Evolutionary conservation across 805 yeast genomes (phyloP), one percentile per base, ranked within the genome.

Genomic region (Ogataea sp.): DNA sequence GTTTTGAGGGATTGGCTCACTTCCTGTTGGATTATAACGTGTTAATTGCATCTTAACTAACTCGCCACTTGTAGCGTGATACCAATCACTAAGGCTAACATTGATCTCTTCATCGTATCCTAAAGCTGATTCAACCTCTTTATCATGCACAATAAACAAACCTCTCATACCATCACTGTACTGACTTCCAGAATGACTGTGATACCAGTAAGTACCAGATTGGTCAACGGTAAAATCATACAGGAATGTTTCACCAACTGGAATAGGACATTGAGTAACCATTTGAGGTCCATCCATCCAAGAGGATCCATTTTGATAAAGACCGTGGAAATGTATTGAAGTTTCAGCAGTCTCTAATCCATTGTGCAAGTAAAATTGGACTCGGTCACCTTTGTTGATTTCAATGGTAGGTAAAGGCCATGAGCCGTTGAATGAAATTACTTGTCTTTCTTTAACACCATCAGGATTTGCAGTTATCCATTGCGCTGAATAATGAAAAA

Each of bases 181-280:
- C 53, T 83, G 93, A 13, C 83, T 64, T 0, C 86, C 88, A 29
- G 79, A 68, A 51, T 83, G 94, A 5, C 87, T 78, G 56, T 83
- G 94, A 58, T 83, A 83, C 94, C 94, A 83, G 60, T 68, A 83
- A n/a, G 86, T 72, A 37, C 94, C 94, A 3, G 65, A 75, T 56
- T 83, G 89, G 45, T 75, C 70, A 9, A 81, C 80, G 2, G 83
- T 77, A 51, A 83, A 83, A 59, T 83, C 82, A 60, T 83, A 83
- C 34, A 78, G 56, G 53, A 69, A 71, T 2, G 86, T 73, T 48
- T 74, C 75, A 23, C 83, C 83, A 8, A 83, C 79, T 32, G 76
- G 71, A 43, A 83, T 79, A 26, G 90, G 90, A 62, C 90, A 83
- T 55, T 83, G 90, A 4, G 88, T 79, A 11, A 83, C 80, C 71